A percentile compares a stretch with the other conserved stretches of the same genome.
Evolutionary conservation across 345 rosid species (phyloP).

Genomic region (Anacardium occidentale): DNA sequence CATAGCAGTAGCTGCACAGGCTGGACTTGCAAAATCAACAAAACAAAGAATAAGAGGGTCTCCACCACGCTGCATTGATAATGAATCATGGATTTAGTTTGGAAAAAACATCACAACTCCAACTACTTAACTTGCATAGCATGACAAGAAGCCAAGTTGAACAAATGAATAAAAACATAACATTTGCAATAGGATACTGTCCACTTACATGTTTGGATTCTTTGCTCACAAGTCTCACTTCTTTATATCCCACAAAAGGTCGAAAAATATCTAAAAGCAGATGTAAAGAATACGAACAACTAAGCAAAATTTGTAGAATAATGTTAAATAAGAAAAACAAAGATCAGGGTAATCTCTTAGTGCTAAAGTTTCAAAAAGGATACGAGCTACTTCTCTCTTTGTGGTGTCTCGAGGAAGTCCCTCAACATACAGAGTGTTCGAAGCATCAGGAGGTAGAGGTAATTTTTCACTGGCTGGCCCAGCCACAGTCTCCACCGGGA

Average conservation of each 20-base stretch:
- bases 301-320: neutral
- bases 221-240: constrained; percentile 76
- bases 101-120: neutral
- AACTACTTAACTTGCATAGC: neutral
- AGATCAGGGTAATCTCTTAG: neutral
- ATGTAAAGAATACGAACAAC: constrained; percentile 33
- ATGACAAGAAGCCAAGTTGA: constrained; percentile 3
- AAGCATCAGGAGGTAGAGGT: constrained; percentile 69
- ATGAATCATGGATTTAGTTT: constrained; percentile 12
- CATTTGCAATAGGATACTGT: neutral
- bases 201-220: constrained; percentile 67
- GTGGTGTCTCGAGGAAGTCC: constrained; percentile 77
- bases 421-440: constrained; percentile 79
- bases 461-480: constrained; percentile 45
- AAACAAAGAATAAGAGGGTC: constrained; percentile 83
- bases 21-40: constrained; percentile 79
- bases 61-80: constrained; percentile 67
- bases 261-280: constrained; percentile 69
- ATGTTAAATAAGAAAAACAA: neutral
- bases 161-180: neutral
- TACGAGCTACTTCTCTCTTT: constrained; percentile 85
- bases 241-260: constrained; percentile 80
- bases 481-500: constrained; percentile 32
- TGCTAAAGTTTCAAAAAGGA: constrained; percentile 41
- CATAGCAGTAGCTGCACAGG: constrained; percentile 90